Conservation (phyloP, 2,329 filamentous ascomycete species). For the Paraphoma chrysanthemicola region DNA sequence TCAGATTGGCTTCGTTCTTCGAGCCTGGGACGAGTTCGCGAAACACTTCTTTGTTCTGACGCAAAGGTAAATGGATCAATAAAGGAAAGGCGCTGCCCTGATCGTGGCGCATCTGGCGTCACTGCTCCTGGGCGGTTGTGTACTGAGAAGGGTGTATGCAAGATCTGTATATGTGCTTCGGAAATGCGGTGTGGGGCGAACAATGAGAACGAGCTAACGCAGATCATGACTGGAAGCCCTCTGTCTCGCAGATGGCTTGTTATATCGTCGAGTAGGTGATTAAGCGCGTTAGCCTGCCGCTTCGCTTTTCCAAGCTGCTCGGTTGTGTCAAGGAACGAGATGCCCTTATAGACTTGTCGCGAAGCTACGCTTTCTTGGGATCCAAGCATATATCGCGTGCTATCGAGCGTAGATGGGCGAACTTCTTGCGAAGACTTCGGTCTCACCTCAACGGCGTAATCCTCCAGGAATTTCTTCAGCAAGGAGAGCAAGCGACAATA, state of each 20-base stretch:
- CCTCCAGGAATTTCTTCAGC: conserved; percentile 23
- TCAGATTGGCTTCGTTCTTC: conserved; percentile 13
- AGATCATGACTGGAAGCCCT: conserved; percentile 30
- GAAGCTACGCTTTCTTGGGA: background rate
- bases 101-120: background rate
- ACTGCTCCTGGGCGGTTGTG: background rate
- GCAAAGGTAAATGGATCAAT: conserved; percentile 20
- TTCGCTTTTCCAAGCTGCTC: conserved; percentile 15
- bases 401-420: background rate
- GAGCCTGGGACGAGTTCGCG: conserved; percentile 5
- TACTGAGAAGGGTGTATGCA: conserved; percentile 5
- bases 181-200: conserved; percentile 30
- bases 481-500: conserved; percentile 21
- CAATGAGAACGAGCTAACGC: conserved; percentile 30
- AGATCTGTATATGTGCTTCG: conserved; percentile 29
- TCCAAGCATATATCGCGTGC: background rate
- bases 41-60: conserved; percentile 7
- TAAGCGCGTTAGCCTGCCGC: conserved; percentile 19
- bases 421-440: background rate
- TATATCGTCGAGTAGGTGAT: conserved; percentile 28
- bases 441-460: conserved; percentile 15
- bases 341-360: background rate
- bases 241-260: conserved; percentile 21
- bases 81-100: conserved; percentile 16
- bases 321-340: conserved; percentile 9